Conservation (phyloP, 148 eudicot species). For the Drosera capensis region DNA sequence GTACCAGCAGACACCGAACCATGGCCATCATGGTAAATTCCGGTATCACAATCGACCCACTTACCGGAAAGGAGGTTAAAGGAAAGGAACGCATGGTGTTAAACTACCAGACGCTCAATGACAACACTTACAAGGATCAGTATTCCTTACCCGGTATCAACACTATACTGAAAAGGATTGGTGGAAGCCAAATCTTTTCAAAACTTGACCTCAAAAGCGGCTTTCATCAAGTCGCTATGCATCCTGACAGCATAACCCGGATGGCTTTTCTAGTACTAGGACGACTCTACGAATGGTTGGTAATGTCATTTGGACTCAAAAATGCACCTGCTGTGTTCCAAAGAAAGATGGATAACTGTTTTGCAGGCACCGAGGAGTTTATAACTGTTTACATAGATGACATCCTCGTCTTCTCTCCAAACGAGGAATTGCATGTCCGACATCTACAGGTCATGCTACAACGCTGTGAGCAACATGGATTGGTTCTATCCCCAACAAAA, state of each 20-base stretch:
- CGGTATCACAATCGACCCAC: no score
- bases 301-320: background rate
- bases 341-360: conserved; percentile 3
- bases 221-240: background rate
- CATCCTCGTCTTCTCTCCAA: conserved; percentile 2
- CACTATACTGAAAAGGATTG: background rate
- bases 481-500: background rate
- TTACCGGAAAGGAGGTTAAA: no score
- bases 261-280: background rate
- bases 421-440: background rate
- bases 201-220: background rate
- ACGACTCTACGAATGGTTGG: background rate
- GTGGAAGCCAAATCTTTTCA: background rate
- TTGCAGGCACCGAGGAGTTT: background rate
- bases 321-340: conserved; percentile 1
- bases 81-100: no score
- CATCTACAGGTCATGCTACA: background rate
- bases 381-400: conserved; percentile 3
- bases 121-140: no score
- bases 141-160: no score
- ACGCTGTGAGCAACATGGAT: background rate
- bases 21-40: no score
- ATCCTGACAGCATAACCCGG: background rate
- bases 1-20: no score
- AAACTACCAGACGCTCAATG: no score